Conservation (phyloP, 2,329 filamentous ascomycete species). For the Cladosporium cucumerinum region DNA sequence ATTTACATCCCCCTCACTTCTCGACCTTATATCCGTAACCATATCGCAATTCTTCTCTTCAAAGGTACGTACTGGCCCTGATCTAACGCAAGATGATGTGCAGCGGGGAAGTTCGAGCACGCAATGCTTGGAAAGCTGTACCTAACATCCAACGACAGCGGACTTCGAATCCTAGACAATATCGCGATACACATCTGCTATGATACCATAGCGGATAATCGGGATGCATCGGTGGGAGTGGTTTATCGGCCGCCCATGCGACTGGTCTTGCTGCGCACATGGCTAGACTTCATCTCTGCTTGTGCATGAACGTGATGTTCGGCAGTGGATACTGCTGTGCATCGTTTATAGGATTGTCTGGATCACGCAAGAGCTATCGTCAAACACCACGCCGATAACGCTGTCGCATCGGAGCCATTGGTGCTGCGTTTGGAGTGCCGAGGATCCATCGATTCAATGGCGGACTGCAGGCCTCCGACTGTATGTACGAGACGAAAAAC, state of each 20-base stretch:
- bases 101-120: neutral
- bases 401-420: neutral
- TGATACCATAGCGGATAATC: neutral
- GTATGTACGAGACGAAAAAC: neutral
- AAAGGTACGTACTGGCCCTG: conserved; percentile 1
- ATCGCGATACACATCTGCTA: neutral
- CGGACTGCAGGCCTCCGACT: neutral
- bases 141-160: neutral
- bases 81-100: neutral
- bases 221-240: neutral
- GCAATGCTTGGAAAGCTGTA: conserved; percentile 1
- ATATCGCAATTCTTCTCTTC: neutral
- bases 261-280: neutral
- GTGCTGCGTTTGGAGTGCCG: neutral
- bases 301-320: neutral
- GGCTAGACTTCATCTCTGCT: neutral
- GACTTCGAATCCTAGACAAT: neutral
- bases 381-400: neutral
- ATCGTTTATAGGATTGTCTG: neutral
- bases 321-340: neutral
- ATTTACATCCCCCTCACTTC: neutral
- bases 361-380: neutral
- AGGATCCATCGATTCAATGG: neutral
- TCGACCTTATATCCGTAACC: neutral
- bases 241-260: neutral